Evolutionary conservation across 73 alveolate species (phyloP).

Genomic region (Tetrahymena malaccensis): DNA sequence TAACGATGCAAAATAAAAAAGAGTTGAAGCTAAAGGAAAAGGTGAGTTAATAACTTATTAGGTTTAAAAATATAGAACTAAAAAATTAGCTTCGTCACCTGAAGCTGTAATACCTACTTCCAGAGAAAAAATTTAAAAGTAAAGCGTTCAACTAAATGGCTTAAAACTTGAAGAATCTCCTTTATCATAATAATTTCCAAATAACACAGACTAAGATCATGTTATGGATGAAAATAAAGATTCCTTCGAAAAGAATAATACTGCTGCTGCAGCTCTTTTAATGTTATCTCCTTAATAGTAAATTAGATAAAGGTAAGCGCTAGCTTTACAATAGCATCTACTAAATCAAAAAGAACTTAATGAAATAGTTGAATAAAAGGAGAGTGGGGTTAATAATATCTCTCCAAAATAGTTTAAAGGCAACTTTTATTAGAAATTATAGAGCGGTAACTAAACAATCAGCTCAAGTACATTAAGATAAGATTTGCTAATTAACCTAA

Average conservation of each 20-base stretch:
- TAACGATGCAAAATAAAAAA: neutral
- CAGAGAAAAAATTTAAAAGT: neutral
- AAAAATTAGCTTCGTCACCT: neutral
- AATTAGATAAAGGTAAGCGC: neutral
- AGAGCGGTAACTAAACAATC: neutral
- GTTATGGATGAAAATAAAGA: neutral
- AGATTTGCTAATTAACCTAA: neutral
- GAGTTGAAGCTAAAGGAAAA: constrained; percentile 43
- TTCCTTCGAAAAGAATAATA: neutral
- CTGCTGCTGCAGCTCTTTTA: neutral
- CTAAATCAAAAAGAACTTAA: neutral
- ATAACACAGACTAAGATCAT: neutral
- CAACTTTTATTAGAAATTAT: neutral
- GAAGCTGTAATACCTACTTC: neutral
- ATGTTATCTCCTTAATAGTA: neutral
- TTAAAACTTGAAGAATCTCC: neutral
- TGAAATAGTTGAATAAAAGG: neutral
- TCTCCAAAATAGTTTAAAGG: neutral
- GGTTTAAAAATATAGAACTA: neutral
- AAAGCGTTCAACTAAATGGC: neutral
- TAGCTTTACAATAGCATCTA: neutral
- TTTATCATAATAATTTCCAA: neutral
- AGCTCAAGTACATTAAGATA: neutral
- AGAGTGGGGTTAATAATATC: neutral
- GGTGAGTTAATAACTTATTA: constrained; percentile 12